Base-by-base conservation (phyloP, 2,329 filamentous ascomycete species). In the Calonectria hawksworthii region DNA sequence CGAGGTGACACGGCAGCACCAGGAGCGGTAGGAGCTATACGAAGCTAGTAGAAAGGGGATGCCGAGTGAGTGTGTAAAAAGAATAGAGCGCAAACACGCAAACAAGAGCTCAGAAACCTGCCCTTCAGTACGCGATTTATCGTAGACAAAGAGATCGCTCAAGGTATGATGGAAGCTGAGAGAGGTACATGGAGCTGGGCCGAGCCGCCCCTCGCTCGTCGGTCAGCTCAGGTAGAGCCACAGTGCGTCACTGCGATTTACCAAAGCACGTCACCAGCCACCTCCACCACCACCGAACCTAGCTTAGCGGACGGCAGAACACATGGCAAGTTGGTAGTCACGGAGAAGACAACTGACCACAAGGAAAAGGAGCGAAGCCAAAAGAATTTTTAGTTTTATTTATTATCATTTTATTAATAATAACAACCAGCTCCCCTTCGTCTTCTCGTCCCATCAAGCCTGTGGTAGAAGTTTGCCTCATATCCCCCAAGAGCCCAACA, bases 121-220 rank as follows among this genome's bases (percentile, higher is more conserved):
- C n/a, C 34, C 34, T 61, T 61, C 16, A 13, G 32, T 9, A 38
- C 28, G 32, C 8, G n/a, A n/a, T 38, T 61, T 61, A 38, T 36
- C 23, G 56, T 61, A 36, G 56, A 54, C 23, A 32, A 38, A 32
- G n/a, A 54, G 26, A 47, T 32, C 61, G 51, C 38, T 72, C 68
- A 28, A 56, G 75, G 75, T 79, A 80, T 71, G 76, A 83, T 83
- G 83, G 83, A 84, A 84, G 75, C 81, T 78, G 67, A 76, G 74
- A 79, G 82, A 82, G 67, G 54, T 61, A 34, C 67, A 44, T 65
- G 54, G 67, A 75, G 74, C 68, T 73, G 66, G 61, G 23, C 66
- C 54, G 66, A 75, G 73, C 73, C 70, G 67, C 70, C 65, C 73
- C 65, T 75, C 69, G 69, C 44, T 54, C 14, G 67, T 28, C 36